phyloP scores from a whole-genome alignment of 768 basidiomycete species.

The Rhodotorula sphaerocarpa region DNA sequence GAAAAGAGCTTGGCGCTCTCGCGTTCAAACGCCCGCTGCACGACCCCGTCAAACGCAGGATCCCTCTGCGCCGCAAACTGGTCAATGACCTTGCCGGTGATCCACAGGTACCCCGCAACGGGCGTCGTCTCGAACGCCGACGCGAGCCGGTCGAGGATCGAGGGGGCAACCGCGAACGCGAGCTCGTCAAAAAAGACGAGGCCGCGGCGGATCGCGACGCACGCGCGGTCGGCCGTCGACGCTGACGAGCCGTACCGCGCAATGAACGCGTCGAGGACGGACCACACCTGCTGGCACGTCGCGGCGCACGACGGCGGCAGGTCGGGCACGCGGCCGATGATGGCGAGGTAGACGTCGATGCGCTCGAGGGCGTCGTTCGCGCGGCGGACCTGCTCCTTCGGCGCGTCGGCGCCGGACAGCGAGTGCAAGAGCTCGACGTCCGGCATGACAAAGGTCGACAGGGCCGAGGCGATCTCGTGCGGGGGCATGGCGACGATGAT shows the following conservation, averaged over 20 bases:
- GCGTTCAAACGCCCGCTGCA: slow-evolving; percentile 63
- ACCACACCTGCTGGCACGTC: slow-evolving; percentile 72
- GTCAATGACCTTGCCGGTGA: slow-evolving; percentile 73
- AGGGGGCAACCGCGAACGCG: slow-evolving; percentile 59
- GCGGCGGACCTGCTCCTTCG: slow-evolving; percentile 59
- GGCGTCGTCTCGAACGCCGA: slow-evolving; percentile 69
- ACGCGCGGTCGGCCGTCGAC: slow-evolving; percentile 39
- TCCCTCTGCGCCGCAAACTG: slow-evolving; percentile 65
- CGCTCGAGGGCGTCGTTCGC: slow-evolving; percentile 74
- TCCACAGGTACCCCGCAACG: slow-evolving; percentile 84
- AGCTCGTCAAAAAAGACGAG: slow-evolving; percentile 62
- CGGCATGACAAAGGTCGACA: slow-evolving; percentile 77
- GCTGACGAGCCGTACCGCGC: slow-evolving; percentile 57
- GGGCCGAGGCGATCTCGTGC: slow-evolving; percentile 72
- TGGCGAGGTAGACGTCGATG: slow-evolving; percentile 78
- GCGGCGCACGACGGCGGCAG: slow-evolving; percentile 70
- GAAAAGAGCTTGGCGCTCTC: slow-evolving; percentile 63
- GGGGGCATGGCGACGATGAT: slow-evolving; percentile 92
- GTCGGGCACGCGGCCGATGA: slow-evolving; percentile 64
- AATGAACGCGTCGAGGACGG: slow-evolving; percentile 70
- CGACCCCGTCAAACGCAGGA: slow-evolving; percentile 52
- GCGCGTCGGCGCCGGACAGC: slow-evolving; percentile 49
- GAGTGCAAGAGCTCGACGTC: slow-evolving; percentile 69
- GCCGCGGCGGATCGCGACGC: slow-evolving; percentile 74
- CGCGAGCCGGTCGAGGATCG: slow-evolving; percentile 67